Evolutionary conservation across 140 eudicot species (phyloP).

Genomic region (Cichorium intybus): DNA sequence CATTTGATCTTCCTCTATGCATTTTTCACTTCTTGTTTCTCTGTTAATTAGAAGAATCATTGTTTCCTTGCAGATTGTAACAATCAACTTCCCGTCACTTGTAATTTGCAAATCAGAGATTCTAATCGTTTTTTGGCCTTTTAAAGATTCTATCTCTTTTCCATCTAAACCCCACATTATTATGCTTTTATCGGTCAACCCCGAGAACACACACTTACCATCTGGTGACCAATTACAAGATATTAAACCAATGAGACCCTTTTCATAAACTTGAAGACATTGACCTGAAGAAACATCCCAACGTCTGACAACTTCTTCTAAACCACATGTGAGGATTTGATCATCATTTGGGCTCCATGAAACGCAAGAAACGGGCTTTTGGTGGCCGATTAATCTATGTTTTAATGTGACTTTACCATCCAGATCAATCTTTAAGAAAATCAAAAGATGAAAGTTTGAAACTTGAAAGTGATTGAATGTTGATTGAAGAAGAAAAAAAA

Average conservation of each 20-base stretch:
- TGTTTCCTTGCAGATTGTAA: slow-evolving; percentile 56
- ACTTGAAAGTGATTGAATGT: background rate
- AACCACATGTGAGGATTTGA: slow-evolving; percentile 78
- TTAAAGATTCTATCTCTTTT: slow-evolving; percentile 65
- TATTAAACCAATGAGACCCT: slow-evolving; percentile 46
- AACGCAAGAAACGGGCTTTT: too few relatives aligned
- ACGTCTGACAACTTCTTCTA: slow-evolving; percentile 64
- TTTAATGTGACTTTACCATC: background rate
- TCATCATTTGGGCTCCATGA: slow-evolving; percentile 72
- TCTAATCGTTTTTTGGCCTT: slow-evolving; percentile 55
- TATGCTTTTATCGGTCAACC: slow-evolving; percentile 72
- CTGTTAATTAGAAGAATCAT: slow-evolving; percentile 51
- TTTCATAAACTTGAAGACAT: slow-evolving; percentile 71
- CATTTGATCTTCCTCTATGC: slow-evolving; percentile 61
- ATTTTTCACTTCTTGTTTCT: slow-evolving; percentile 59
- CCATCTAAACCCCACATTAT: slow-evolving; percentile 78
- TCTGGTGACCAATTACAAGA: slow-evolving; percentile 92
- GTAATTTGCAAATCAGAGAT: slow-evolving; percentile 71
- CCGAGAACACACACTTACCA: slow-evolving; percentile 66
- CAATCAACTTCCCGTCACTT: slow-evolving; percentile 53
- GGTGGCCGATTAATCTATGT: slow-evolving; percentile 1
- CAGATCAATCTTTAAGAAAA: background rate
- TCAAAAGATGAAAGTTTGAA: too few relatives aligned
- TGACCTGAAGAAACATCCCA: slow-evolving; percentile 85
- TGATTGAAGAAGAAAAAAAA: background rate